Evolutionary conservation across 257 asterid species (phyloP).

Genomic region (Salvia hispanica): DNA sequence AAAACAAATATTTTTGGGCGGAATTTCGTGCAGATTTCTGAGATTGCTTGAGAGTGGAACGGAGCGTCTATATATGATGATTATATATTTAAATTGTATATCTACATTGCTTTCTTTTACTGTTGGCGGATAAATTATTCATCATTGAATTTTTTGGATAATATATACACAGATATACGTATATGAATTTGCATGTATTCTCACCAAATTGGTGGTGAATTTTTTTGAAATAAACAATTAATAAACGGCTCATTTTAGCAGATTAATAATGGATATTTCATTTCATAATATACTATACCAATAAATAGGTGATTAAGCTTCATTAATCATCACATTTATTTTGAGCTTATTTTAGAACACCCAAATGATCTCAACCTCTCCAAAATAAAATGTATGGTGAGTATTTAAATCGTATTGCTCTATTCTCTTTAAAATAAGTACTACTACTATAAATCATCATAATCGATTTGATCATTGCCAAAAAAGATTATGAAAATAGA

Average conservation of each 20-base stretch:
- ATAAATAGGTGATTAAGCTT: background rate
- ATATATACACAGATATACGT: slow-evolving; percentile 2
- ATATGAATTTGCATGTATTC: slow-evolving; percentile 17
- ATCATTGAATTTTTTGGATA: slow-evolving; percentile 12
- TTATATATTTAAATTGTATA: slow-evolving; percentile 21
- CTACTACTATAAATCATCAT: too few relatives aligned
- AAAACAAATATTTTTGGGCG: slow-evolving; percentile 23
- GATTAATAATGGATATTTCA: background rate
- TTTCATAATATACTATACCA: background rate
- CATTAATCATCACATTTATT: background rate
- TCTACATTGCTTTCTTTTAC: background rate
- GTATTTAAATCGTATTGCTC: background rate
- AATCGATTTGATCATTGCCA: too few relatives aligned
- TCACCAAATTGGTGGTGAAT: slow-evolving; percentile 36
- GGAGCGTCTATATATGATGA: slow-evolving; percentile 51
- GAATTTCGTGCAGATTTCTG: slow-evolving; percentile 25
- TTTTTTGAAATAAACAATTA: slow-evolving; percentile 29
- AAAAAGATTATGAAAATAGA: too few relatives aligned
- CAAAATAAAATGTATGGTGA: background rate
- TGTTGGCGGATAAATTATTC: slow-evolving; percentile 27
- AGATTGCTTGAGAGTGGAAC: slow-evolving; percentile 55
- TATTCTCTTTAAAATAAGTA: too few relatives aligned
- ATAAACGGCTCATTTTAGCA: slow-evolving; percentile 38
- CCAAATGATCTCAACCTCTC: background rate
- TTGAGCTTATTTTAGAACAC: background rate